phyloP scores from a whole-genome alignment of 305 asterid species.

The Fraxinus platypoda region DNA sequence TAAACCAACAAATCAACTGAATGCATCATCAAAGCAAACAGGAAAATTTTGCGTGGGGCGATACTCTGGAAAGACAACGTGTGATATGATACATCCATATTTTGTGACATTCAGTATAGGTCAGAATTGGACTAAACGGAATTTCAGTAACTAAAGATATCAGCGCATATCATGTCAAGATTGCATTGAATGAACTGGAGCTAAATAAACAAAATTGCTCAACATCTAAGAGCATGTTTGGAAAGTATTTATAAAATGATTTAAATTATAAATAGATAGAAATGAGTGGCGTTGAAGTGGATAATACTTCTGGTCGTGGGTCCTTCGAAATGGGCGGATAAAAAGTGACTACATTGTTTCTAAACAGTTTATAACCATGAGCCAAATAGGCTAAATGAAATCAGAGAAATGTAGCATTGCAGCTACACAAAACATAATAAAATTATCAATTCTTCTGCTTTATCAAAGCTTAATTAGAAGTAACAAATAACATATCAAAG shows the following conservation, averaged over 20 bases:
- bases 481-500: neutral
- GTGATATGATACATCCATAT: neutral
- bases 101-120: neutral
- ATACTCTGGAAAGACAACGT: neutral
- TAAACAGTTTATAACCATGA: neutral
- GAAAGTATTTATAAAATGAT: neutral
- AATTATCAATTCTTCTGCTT: neutral
- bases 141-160: neutral
- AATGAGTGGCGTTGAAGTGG: neutral
- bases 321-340: neutral
- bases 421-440: neutral
- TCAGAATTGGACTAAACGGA: neutral
- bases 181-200: neutral
- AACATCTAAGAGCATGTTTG: neutral
- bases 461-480: neutral
- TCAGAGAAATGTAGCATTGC: neutral
- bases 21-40: neutral
- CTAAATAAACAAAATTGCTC: neutral
- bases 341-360: neutral
- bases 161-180: neutral
- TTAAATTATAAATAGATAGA: neutral
- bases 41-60: neutral
- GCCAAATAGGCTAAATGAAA: neutral
- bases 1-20: neutral
- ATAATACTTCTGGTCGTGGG: neutral